A percentile compares a stretch with the other conserved stretches of the same genome.
Conservation (phyloP, 2,329 filamentous ascomycete species). For the Hypoxylon sp. region DNA sequence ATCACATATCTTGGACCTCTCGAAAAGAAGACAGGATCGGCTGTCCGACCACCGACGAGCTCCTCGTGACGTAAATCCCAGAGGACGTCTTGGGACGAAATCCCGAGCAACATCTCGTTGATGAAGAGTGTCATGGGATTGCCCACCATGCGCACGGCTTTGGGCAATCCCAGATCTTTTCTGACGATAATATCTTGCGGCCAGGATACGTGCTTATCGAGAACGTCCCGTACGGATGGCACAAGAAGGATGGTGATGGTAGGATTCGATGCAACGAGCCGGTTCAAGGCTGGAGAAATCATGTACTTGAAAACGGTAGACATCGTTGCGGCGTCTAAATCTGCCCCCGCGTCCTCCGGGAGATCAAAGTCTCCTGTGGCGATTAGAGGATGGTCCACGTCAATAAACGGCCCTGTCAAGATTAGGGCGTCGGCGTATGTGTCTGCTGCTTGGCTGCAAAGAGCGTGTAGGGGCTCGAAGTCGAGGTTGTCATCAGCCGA, state of each 20-base stretch:
- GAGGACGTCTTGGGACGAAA: constrained; percentile 86
- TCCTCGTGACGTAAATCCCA: constrained; percentile 86
- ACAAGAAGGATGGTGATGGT: constrained; percentile 83
- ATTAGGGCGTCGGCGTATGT: constrained; percentile 82
- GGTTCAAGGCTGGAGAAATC: constrained; percentile 79
- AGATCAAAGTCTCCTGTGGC: constrained; percentile 84
- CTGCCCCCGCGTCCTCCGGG: constrained; percentile 72
- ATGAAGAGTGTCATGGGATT: constrained; percentile 91
- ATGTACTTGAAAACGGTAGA: constrained; percentile 85
- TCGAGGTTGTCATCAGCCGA: constrained; percentile 92
- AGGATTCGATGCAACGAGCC: constrained; percentile 77
- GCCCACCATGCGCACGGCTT: constrained; percentile 78
- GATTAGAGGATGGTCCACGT: constrained; percentile 89
- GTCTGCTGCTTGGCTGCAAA: constrained; percentile 82
- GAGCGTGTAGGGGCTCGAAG: constrained; percentile 85
- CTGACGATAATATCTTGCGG: constrained; percentile 69
- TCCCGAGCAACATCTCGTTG: constrained; percentile 86
- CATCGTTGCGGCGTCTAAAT: constrained; percentile 84
- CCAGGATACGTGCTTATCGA: constrained; percentile 78
- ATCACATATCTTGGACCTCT: constrained; percentile 83
- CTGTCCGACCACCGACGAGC: constrained; percentile 67
- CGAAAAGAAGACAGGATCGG: constrained; percentile 72
- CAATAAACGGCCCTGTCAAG: constrained; percentile 88
- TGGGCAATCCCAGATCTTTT: constrained; percentile 83
- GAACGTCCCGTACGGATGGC: constrained; percentile 79